Evolutionary conservation across 2,329 filamentous ascomycete species (phyloP), one percentile per base, ranked within the genome.

Genomic region (Cytospora leucostoma): DNA sequence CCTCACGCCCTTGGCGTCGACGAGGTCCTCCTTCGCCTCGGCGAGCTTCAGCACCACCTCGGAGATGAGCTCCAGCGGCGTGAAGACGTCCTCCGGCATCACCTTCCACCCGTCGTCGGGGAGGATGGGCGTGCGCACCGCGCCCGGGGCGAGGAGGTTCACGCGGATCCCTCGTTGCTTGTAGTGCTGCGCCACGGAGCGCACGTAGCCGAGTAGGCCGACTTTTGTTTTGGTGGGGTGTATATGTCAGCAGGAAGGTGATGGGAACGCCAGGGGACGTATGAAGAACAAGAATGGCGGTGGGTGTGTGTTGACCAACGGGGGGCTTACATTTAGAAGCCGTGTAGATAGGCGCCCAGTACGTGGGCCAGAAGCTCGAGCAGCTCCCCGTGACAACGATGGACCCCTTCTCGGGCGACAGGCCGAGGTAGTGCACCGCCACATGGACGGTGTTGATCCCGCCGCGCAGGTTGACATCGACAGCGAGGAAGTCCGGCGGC

Each of bases 381-480:
- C 40, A 57, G 32, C 65, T 67, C 34, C 49, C 55, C 32, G 61
- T 67, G 34, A 63, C 37, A 27, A 67, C 65, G 21, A 67, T 61
- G 7, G 60, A 56, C 4, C 58, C 63, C 38, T 67, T 61, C 0
- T 21, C 54, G 2, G 63, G 56, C 37, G 63, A 67, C 19, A 53
- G 21, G 11, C 56, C 55, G 51, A 67, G 54, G 21, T 60, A 67
- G 15, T 65, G 63, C 5, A 60, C 59, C 10, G 44, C 65, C 3
- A 63, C 33, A 17, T 67, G 63, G 7, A 67, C 59, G 4, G 63
- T 58, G 10, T 67, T 62, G 35, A 67, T 59, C n/a, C 55, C 53
- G 52, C 59, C 57, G 13, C 50, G 56, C 55, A 66, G 49, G n/a
- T 66, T 66, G 37, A 66, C 56, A 7, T 66, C 65, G n/a, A 66